phyloP scores from a whole-genome alignment of 2,329 filamentous ascomycete genomes.

The Furcasterigmium sp. region DNA sequence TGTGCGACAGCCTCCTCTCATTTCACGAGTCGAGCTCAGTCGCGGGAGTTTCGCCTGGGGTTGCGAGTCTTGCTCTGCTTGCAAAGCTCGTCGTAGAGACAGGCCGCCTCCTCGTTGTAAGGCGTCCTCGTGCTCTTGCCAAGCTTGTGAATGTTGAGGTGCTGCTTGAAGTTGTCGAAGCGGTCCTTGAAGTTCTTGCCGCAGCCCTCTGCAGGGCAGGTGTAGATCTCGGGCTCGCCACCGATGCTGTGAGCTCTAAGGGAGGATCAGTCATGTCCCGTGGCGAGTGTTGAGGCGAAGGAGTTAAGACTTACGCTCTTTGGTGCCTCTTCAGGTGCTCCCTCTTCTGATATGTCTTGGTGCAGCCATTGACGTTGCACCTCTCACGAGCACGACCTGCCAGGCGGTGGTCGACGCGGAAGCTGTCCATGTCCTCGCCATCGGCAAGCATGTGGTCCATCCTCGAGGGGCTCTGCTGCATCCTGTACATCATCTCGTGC shows the following conservation, averaged over 20 bases:
- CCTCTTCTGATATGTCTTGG: conserved; percentile 43
- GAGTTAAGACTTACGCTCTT: conserved; percentile 37
- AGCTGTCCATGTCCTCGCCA: conserved; percentile 6
- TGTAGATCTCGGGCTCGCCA: conserved; percentile 12
- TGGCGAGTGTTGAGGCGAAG: not conserved
- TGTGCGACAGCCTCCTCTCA: too few species aligned
- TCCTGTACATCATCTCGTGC: conserved; percentile 11
- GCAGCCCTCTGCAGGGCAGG: conserved; percentile 11
- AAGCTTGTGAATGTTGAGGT: conserved; percentile 14
- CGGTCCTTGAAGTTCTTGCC: conserved; percentile 13
- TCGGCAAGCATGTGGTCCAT: conserved; percentile 12
- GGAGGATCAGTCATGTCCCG: conserved; percentile 21
- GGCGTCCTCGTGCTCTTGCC: conserved; percentile 14
- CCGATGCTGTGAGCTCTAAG: conserved; percentile 5
- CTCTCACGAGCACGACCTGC: conserved; percentile 13
- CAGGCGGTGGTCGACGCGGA: conserved; percentile 13
- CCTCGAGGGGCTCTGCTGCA: conserved; percentile 12
- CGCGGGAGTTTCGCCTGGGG: not conserved
- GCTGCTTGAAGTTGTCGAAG: conserved; percentile 16
- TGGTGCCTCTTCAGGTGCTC: conserved; percentile 53
- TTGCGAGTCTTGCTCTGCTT: conserved; percentile 14
- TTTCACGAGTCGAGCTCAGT: too few species aligned
- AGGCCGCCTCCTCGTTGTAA: conserved; percentile 12
- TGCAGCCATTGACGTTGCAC: conserved; percentile 41
- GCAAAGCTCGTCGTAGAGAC: conserved; percentile 13